Evolutionary conservation across 2,329 filamentous ascomycete species (phyloP).

Genomic region (Simplicillium sp.): DNA sequence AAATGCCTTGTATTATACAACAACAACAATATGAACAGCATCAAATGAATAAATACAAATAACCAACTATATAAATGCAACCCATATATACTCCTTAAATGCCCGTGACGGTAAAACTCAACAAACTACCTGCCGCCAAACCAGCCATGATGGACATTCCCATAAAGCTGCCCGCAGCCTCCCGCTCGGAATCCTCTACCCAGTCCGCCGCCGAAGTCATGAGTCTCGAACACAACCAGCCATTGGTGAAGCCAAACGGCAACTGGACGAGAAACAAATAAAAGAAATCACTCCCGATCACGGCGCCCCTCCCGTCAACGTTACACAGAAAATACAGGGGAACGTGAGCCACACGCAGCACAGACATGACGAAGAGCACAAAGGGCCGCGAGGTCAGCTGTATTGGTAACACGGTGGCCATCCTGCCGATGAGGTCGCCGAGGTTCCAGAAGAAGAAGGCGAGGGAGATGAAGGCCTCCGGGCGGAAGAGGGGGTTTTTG

Average conservation of each 20-base stretch:
- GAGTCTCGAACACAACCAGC: conserved; percentile 74
- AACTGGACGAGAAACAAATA: conserved; percentile 80
- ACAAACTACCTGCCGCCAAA: conserved; percentile 72
- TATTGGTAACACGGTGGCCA: conserved; percentile 50
- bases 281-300: conserved; percentile 72
- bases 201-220: conserved; percentile 86
- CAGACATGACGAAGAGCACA: conserved; percentile 56
- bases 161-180: conserved; percentile 93
- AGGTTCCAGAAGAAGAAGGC: conserved; percentile 90
- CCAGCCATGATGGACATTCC: conserved; percentile 79
- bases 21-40: conserved; percentile 2
- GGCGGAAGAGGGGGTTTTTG: conserved; percentile 51
- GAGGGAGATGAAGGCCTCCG: conserved; percentile 76
- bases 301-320: conserved; percentile 63
- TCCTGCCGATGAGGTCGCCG: conserved; percentile 72
- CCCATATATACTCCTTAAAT: conserved; percentile 24
- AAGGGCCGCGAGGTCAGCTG: conserved; percentile 54
- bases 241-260: conserved; percentile 75
- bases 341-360: conserved; percentile 61
- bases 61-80: neutral
- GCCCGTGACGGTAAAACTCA: conserved; percentile 68
- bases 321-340: conserved; percentile 90
- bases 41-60: neutral
- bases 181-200: conserved; percentile 74
- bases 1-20: neutral